Evolutionary conservation across 805 yeast species (phyloP), one percentile per base, ranked within the genome.

Genomic region (Candida loeiensis): DNA sequence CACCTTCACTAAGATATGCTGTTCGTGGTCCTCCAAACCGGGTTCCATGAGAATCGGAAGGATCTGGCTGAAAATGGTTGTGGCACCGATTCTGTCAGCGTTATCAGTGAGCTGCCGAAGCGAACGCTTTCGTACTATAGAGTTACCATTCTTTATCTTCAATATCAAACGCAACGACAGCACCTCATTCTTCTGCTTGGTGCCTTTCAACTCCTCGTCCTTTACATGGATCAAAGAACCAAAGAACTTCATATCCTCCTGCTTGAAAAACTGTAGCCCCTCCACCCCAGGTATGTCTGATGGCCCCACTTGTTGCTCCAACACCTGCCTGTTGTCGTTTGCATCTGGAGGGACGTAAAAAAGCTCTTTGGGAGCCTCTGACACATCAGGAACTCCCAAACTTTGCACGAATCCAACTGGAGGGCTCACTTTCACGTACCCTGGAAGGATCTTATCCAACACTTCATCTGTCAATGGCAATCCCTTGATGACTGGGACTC

Each of bases 1-100:
- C 6, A 86, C 76, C 57, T 89, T 90, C 11, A 88, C 84, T 41
- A 91, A 65, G 9, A 88, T 58, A 63, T 87, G 95, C 13, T 95
- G 73, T 58, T 91, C 97, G 47, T 80, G 85, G 34, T 85, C 93
- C 47, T 82, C 91, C 19, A 89, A 61, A 3, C 76, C 59, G 28
- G 79, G 79, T 45, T 87, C 96, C 55, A 83, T 64, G 31, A 90
- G 61, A 18, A 91, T 60, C 0, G 96, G 95, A 12, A 90, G 64
- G n/a, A 87, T 69, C 44, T 78, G 80, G 41, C 78, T 75, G 50
- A 90, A 82, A 12, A 90, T 58, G 0, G 79, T 54, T 34, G 77
- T 73, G 0, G 96, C 82, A 0, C 96, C 96, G 50, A 80, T 77
- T 11, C 61, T 65, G 6, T 69, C 61, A 0, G 93, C 82, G 44